These are phyloP conservation scores for Candida quercuum DNA, from an alignment of 805 yeast species.

Conservation along the genomic window DNA sequence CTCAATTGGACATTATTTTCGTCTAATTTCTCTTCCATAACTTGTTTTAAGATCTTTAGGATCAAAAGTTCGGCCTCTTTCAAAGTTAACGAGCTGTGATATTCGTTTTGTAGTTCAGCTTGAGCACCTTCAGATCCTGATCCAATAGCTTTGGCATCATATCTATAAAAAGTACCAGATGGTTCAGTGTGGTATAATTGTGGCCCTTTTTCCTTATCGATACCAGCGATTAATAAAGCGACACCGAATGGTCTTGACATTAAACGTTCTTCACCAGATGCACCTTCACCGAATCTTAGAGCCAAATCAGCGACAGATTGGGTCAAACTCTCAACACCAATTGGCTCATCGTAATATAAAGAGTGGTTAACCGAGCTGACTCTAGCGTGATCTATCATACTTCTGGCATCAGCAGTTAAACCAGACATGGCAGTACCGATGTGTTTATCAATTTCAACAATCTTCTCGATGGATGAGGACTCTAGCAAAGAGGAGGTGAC, in stretches of 20 bases:
- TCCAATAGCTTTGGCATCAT: constrained; percentile 98
- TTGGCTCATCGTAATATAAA: constrained; percentile 86
- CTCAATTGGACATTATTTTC: constrained; percentile 94
- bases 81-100: constrained; percentile 85
- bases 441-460: constrained; percentile 89
- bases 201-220: constrained; percentile 89
- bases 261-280: constrained; percentile 84
- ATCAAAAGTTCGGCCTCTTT: constrained; percentile 90
- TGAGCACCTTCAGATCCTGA: constrained; percentile 99
- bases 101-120: constrained; percentile 93
- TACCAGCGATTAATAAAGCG: constrained; percentile 91
- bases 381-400: constrained; percentile 98
- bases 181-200: constrained; percentile 99
- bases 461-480: constrained; percentile 90
- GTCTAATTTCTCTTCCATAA: constrained; percentile 98
- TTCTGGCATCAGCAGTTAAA: constrained; percentile 95
- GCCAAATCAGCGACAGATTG: constrained; percentile 98
- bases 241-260: constrained; percentile 99
- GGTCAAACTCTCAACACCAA: constrained; percentile 88
- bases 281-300: constrained; percentile 94
- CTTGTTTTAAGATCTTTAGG: constrained; percentile 88
- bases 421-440: constrained; percentile 99
- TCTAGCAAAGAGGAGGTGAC: constrained; percentile 91
- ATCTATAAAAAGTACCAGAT: constrained; percentile 94
- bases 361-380: constrained; percentile 84